Base-by-base conservation (phyloP, 768 basidiomycete genomes). In the Rhizopogon vinicolor region DNA sequence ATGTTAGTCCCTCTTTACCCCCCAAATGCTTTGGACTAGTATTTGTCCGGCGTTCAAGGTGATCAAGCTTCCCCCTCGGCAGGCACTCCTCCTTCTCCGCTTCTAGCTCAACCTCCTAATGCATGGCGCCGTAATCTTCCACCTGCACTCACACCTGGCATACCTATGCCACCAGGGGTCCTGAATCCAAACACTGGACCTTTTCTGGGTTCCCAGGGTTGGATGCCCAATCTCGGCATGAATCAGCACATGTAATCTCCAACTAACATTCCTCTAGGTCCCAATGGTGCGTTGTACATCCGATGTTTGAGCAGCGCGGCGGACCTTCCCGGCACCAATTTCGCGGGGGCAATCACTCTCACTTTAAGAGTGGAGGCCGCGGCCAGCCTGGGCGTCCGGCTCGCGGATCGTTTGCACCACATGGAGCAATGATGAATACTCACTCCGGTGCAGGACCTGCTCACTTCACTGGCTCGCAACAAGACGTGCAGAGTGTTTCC, bases 1-100 rank as follows among this genome's bases (percentile, higher is more conserved):
- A 81, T 81, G n/a, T 74, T 89, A 29, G 80, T 88, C 41, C 79
- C 88, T 22, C 78, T 88, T 33, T 89, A 90, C 64, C 80, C 79
- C 28, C 83, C 83, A 3, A 87, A 89, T 44, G 86, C 83, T 1
- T 75, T 89, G 28, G 80, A 86, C 58, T 81, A 82, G 52, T 89
- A 89, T 60, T 83, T 22, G 22, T 22, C 22, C 22, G 22, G 22
- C 22, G 22, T 22, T 55, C 75, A 74, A 56, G 58, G 65, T 28
- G 55, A 61, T 14, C 64, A 60, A n/a, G 60, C 35, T 14, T 59
- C 62, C 29, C 41, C 40, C 51, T 63, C 58, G 44, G 49, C 52
- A 40, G 60, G 51, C 40, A 35, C 49, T 37, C 49, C 62, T 4
- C 66, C 59, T 44, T 46, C 63, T 40, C 57, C 72, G 13, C 41